Evolutionary conservation across 1,284 basidiomycete species (phyloP), one percentile per base, ranked within the genome.

Genomic region (Ganoderma lucidum): DNA sequence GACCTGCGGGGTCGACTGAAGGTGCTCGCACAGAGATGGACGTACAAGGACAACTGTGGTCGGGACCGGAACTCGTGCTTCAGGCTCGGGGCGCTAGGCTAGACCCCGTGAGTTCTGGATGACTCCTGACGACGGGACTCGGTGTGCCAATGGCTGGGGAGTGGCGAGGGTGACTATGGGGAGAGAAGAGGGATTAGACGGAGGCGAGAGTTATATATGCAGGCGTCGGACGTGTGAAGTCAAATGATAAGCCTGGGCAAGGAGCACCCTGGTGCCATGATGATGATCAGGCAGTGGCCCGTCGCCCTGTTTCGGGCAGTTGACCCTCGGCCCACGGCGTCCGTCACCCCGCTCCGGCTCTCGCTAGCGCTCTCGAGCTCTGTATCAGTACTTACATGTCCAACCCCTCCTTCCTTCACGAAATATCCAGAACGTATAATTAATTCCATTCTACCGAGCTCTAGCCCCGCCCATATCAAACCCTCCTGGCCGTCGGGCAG

Each of bases 241-340:
- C 64, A 67, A 65, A 70, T 71, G 68, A 73, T 73, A 73, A 71
- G 70, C 64, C 66, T 45, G 68, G 69, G 63, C 65, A 65, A 59
- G 63, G 69, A 44, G 65, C 48, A 67, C 48, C 39, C 39, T 41
- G 39, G 37, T 37, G 6, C 37, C 37, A 6, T 9, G 9, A 9
- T 9, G 69, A 69, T 39, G 60, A 44, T 53, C 61, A 56, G 63
- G 60, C 58, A 60, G 63, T 44, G 51, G 63, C 41, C 63, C 69
- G 37, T 48, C 62, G 37, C 62, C 62, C 62, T 23, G 62, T 53
- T 44, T 53, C 62, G 62, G 59, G 39, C 59, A 42, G 32, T 3
- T 59, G 35, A 59, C 56, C 35, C 39, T 42, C 39, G 12, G 39
- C 39, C 59, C 39, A 37, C n/a, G 15, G 39, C 23, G 39, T 41